Base-by-base conservation (phyloP, 306 rosid genomes). In the Dryas octopetala region DNA sequence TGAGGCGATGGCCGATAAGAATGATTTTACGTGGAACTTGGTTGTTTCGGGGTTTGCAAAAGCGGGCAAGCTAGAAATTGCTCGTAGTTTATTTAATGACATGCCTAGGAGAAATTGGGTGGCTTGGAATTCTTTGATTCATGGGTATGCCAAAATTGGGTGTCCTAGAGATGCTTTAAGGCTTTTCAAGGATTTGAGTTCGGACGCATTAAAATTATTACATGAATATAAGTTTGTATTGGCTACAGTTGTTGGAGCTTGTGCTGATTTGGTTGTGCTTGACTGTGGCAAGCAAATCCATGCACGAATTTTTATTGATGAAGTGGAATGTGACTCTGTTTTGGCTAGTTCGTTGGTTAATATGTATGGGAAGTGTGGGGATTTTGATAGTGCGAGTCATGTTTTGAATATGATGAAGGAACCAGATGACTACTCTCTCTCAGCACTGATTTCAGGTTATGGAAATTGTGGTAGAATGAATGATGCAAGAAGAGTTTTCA, bases 221-320 rank as follows among this genome's bases (percentile, higher is more conserved):
- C 17, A 66, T 46, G 32, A 78, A 0, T 89, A 85, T 78, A 82
- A 85, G 6, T 87, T 84, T 74, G 78, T 89, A 62, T 57, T 92
- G 81, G 84, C 97, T 6, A 87, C 94, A 0, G 83, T 81, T 49
- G 66, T 92, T 28, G 82, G 92, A 5, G 91, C 85, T 1, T 90
- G 94, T 80, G 85, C 90, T 58, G 91, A 92, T 63, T 68, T 87
- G 80, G 15, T 51, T 65, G 89, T 89, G 66, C 83, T 85, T 71
- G 85, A 62, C 38, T 86, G 88, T 43, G 97, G 97, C 43, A 92
- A 84, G 82, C 97, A 92, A 81, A 85, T 90, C 45, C 97, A 92
- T 67, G 90, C 92, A 0, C 96, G 86, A 38, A 73, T 87, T 80
- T 64, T 88, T 17, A 68, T 89, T 63, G 89, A 86, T 76, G 71